Evolutionary conservation across 2,329 filamentous ascomycete genomes (phyloP).

Genomic region (Beauveria rudraprayagi): DNA sequence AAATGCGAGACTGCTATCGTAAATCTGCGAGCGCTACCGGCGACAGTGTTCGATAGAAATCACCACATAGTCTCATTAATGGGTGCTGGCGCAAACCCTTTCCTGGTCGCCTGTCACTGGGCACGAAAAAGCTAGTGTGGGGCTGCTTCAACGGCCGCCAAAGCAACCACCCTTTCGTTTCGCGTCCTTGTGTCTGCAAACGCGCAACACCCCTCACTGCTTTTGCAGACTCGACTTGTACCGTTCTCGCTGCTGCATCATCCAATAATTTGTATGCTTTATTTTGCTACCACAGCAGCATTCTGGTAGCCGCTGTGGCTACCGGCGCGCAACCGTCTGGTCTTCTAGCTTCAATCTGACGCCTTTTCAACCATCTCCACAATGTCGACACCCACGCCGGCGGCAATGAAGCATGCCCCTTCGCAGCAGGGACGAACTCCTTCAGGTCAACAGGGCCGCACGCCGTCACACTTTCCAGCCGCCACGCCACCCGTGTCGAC

Average conservation of each 20-base stretch:
- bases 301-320: background rate
- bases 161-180: background rate
- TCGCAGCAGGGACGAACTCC: constrained; percentile 37
- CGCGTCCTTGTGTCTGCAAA: background rate
- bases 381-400: constrained; percentile 46
- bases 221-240: background rate
- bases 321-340: background rate
- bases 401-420: constrained; percentile 38
- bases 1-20: too few relatives aligned
- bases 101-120: background rate
- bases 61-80: background rate
- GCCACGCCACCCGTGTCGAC: constrained; percentile 61
- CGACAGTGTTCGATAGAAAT: background rate
- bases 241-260: background rate
- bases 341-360: background rate
- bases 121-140: constrained; percentile 8
- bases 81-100: background rate
- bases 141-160: background rate
- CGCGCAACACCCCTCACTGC: background rate
- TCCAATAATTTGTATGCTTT: too few relatives aligned
- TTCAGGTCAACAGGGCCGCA: constrained; percentile 41
- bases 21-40: background rate
- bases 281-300: background rate
- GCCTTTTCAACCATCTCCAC: background rate
- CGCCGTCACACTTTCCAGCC: constrained; percentile 42